phyloP scores from a whole-genome alignment of 805 yeast species.

The Saccharomyces mikatae region DNA sequence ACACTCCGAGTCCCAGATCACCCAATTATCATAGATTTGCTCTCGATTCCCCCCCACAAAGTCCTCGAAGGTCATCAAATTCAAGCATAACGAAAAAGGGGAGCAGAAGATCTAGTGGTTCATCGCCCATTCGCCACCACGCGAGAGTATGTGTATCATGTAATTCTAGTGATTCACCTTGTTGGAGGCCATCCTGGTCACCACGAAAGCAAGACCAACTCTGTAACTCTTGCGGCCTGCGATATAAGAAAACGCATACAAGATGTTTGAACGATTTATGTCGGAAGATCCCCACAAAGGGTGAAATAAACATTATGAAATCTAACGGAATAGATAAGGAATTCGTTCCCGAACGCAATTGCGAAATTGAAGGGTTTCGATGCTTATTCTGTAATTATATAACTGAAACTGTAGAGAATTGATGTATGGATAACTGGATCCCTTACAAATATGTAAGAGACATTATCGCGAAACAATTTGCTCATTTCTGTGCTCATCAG shows the following conservation, averaged over 20 bases:
- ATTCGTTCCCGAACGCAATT: constrained; percentile 22
- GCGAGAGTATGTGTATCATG: constrained; percentile 80
- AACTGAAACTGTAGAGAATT: constrained; percentile 15
- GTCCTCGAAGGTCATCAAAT: neutral
- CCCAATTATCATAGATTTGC: constrained; percentile 18
- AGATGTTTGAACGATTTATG: constrained; percentile 73
- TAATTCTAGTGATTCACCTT: constrained; percentile 84
- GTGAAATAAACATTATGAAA: constrained; percentile 88
- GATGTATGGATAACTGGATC: neutral
- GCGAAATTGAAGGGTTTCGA: constrained; percentile 32
- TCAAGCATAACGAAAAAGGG: constrained; percentile 2
- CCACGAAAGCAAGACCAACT: constrained; percentile 75
- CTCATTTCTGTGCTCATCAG: neutral
- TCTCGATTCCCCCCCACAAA: constrained; percentile 14
- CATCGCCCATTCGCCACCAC: constrained; percentile 3
- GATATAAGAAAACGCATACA: constrained; percentile 90
- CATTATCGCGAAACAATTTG: neutral
- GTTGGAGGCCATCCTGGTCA: constrained; percentile 99
- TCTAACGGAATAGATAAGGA: constrained; percentile 46
- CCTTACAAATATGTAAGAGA: neutral
- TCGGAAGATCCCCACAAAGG: constrained; percentile 88
- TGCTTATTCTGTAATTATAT: constrained; percentile 40
- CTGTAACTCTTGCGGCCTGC: constrained; percentile 91
- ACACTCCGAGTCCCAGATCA: constrained; percentile 6
- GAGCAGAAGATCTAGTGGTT: constrained; percentile 10